phyloP scores from a whole-genome alignment of 176 grass and related monocot species.

The Pontederia crassipes region DNA sequence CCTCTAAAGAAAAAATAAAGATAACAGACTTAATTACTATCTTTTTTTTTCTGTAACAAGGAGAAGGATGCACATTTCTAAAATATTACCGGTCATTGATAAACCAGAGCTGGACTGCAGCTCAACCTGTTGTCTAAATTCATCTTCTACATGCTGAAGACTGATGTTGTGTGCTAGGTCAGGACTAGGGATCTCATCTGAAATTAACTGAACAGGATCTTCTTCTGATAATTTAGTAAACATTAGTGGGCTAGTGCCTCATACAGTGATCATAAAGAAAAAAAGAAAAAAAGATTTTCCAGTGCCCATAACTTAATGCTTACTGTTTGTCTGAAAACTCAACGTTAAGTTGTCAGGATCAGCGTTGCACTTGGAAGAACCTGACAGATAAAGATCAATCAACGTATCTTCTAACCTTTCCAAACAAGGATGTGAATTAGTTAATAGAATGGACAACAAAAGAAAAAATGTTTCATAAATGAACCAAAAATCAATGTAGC shows the following conservation, averaged over 20 bases:
- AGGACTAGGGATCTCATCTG: no score
- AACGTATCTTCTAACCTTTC: slow-evolving; percentile 78
- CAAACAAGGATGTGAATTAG: neutral
- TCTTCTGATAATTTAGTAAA: no score
- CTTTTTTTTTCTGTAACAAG: no score
- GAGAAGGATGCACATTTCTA: no score
- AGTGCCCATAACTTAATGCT: slow-evolving; percentile 8
- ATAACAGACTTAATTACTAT: no score
- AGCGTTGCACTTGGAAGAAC: slow-evolving; percentile 37
- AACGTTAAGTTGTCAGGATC: slow-evolving; percentile 18
- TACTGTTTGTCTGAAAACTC: slow-evolving; percentile 24
- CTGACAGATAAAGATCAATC: slow-evolving; percentile 81
- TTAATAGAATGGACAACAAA: slow-evolving; percentile 10
- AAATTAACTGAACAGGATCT: no score
- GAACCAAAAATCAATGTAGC: neutral
- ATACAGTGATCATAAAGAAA: slow-evolving; percentile 6
- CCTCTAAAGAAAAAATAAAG: no score
- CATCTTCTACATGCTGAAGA: no score
- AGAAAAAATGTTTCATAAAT: neutral
- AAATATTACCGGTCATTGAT: no score
- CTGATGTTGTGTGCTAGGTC: no score
- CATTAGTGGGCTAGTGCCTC: neutral
- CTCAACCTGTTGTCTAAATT: no score
- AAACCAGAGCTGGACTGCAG: no score
- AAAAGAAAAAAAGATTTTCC: slow-evolving; percentile 1